phyloP scores from a whole-genome alignment of 768 basidiomycete species.

The Lentinula edodes region DNA sequence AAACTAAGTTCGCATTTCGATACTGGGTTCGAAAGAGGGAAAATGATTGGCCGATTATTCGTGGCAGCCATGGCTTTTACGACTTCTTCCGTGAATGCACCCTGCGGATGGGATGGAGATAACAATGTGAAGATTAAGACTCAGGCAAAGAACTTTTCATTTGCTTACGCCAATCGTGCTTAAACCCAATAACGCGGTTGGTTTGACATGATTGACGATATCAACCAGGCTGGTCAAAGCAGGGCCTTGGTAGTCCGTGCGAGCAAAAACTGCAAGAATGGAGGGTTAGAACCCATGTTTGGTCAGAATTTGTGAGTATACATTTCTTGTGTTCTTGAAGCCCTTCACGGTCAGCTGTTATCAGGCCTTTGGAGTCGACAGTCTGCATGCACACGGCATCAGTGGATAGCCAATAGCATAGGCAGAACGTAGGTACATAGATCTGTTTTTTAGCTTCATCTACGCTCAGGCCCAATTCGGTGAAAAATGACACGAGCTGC shows the following conservation, averaged over 20 bases:
- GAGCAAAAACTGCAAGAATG: constrained; percentile 59
- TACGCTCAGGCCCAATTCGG: constrained; percentile 55
- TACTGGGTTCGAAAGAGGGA: constrained; percentile 75
- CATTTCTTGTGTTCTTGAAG: constrained; percentile 74
- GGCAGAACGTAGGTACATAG: constrained; percentile 41
- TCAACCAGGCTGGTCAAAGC: constrained; percentile 55
- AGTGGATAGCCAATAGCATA: constrained; percentile 11
- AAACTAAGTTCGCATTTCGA: constrained; percentile 58
- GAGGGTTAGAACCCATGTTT: neutral
- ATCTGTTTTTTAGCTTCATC: constrained; percentile 64
- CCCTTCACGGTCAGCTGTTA: constrained; percentile 61
- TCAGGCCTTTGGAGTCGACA: constrained; percentile 75
- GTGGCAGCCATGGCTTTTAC: constrained; percentile 58
- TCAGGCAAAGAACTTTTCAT: too few species aligned
- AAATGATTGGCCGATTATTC: constrained; percentile 72
- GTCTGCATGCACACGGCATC: constrained; percentile 32
- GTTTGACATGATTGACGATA: constrained; percentile 67
- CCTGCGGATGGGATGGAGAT: constrained; percentile 14
- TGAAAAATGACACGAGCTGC: constrained; percentile 88
- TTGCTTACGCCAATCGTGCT: constrained; percentile 46
- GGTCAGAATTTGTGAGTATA: constrained; percentile 17
- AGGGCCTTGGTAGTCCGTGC: constrained; percentile 60
- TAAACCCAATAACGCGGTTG: constrained; percentile 73
- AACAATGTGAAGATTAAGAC: neutral
- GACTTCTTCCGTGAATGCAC: constrained; percentile 60